Percentiles rank a stretch among this genome's conserved stretches.
Evolutionary conservation across 192 early-diverging fungal genomes (phyloP).

Genomic region (Ramicandelaber brevisporus): DNA sequence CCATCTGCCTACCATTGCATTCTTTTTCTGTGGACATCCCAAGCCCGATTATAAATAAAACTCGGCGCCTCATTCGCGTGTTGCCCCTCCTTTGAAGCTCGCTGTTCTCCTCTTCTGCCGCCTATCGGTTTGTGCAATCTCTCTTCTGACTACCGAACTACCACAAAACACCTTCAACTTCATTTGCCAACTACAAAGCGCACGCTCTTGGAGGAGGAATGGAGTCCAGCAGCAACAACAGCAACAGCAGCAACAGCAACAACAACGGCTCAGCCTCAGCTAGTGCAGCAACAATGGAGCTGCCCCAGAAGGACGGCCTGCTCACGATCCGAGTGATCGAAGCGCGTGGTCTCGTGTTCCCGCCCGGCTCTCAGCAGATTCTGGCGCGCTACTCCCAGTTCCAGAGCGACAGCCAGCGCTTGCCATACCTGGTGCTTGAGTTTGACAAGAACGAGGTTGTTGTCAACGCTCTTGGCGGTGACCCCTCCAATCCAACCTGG

Average conservation of each 20-base stretch:
- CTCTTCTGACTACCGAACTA: constrained; percentile 6
- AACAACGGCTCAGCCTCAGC: constrained; percentile 7
- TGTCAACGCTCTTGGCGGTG: constrained; percentile 52
- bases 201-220: constrained; percentile 3
- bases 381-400: constrained; percentile 20
- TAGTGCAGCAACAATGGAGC: constrained; percentile 11
- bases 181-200: constrained; percentile 2
- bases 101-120: not conserved
- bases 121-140: not conserved
- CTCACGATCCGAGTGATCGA: constrained; percentile 69
- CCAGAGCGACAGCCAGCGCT: constrained; percentile 29
- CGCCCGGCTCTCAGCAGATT: constrained; percentile 26
- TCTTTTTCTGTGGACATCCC: not conserved
- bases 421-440: constrained; percentile 75
- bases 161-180: not conserved
- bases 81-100: too few relatives aligned
- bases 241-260: constrained; percentile 3
- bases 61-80: too few relatives aligned
- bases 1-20: too few relatives aligned
- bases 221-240: constrained; percentile 8
- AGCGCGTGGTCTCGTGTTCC: constrained; percentile 43
- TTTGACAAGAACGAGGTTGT: constrained; percentile 89
- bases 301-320: constrained; percentile 26
- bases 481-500: constrained; percentile 46
- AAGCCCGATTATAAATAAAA: not conserved